A percentile compares a stretch with the other conserved stretches of the same genome.
phyloP scores from a whole-genome alignment of 805 yeast genomes.

The Hanseniaspora valbyensis region DNA sequence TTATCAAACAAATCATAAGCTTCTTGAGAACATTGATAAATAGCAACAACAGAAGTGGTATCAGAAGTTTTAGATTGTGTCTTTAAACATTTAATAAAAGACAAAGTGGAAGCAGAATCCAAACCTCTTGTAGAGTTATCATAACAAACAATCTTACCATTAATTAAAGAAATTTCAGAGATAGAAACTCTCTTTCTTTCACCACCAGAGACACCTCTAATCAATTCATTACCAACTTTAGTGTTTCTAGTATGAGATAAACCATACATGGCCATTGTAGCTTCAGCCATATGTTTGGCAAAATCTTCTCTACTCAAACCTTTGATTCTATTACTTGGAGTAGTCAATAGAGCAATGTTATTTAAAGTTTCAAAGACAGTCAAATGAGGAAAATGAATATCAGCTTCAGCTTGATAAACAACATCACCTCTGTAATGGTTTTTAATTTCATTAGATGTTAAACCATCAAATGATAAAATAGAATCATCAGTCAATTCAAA shows the following conservation, averaged over 20 bases:
- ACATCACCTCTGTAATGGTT: conserved; percentile 57
- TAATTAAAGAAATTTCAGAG: conserved; percentile 61
- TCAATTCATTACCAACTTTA: conserved; percentile 49
- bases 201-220: conserved; percentile 76
- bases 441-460: conserved; percentile 40
- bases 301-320: conserved; percentile 48
- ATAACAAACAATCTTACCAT: conserved; percentile 57
- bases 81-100: conserved; percentile 56
- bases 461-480: conserved; percentile 42
- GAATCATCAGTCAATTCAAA: conserved; percentile 40
- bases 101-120: conserved; percentile 75
- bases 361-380: conserved; percentile 56
- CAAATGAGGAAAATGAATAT: conserved; percentile 56
- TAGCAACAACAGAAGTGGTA: conserved; percentile 53
- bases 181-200: conserved; percentile 77
- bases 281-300: conserved; percentile 44
- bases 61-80: conserved; percentile 45
- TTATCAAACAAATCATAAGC: conserved; percentile 55
- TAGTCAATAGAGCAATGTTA: conserved; percentile 50
- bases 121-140: conserved; percentile 81
- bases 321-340: conserved; percentile 51
- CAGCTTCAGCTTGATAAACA: conserved; percentile 58
- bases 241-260: conserved; percentile 49
- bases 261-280: conserved; percentile 48
- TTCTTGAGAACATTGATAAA: conserved; percentile 59